Evolutionary conservation across 441 rosid genomes (phyloP).

Genomic region (Capsella rubella): DNA sequence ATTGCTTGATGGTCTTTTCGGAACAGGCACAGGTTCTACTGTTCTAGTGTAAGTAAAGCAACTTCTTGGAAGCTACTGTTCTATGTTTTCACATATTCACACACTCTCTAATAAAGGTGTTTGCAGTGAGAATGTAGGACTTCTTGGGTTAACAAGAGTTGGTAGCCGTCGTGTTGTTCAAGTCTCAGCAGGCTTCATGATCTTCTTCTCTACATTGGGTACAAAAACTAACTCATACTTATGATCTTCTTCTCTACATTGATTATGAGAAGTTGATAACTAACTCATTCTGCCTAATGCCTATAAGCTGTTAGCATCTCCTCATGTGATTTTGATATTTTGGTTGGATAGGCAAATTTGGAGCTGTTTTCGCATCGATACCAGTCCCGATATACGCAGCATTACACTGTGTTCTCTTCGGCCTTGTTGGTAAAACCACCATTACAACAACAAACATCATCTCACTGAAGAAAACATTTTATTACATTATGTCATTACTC

Average conservation of each 20-base stretch:
- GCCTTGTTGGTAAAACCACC: conserved; percentile 54
- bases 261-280: conserved; percentile 34
- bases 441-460: not conserved
- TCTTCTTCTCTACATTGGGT: conserved; percentile 71
- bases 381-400: conserved; percentile 78
- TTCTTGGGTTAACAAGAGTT: conserved; percentile 65
- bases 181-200: conserved; percentile 80
- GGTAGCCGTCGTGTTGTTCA: conserved; percentile 82
- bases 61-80: not conserved
- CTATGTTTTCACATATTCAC: not conserved
- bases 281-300: too few species aligned
- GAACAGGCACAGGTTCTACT: conserved; percentile 79
- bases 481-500: not conserved
- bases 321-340: not conserved
- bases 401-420: conserved; percentile 67
- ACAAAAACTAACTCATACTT: not conserved
- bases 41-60: conserved; percentile 64
- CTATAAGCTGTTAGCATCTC: too few species aligned
- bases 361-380: conserved; percentile 81
- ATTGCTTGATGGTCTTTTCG: conserved; percentile 76
- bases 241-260: conserved; percentile 75
- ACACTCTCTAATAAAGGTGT: conserved; percentile 6
- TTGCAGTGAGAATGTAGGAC: conserved; percentile 77
- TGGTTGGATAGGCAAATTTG: conserved; percentile 66
- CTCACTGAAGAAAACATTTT: not conserved